phyloP scores from a whole-genome alignment of 2,329 filamentous ascomycete species.

The Hypomyces perniciosus region DNA sequence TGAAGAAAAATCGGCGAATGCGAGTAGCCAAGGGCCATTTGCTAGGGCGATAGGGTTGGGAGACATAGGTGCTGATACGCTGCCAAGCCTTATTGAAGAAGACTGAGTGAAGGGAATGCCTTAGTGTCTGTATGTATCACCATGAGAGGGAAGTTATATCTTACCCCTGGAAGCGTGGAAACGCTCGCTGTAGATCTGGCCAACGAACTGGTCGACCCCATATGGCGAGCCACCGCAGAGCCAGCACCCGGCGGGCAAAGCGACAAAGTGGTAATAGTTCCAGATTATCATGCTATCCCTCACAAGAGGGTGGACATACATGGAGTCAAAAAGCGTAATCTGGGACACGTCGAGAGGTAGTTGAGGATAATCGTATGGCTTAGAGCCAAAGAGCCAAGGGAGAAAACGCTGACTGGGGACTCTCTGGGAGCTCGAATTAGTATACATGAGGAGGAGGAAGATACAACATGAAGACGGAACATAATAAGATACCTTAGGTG shows the following conservation, averaged over 20 bases:
- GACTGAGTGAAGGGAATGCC: constrained; percentile 16
- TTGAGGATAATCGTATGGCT: constrained; percentile 17
- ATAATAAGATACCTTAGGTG: constrained; percentile 8
- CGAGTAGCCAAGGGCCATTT: constrained; percentile 20
- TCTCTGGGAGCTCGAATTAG: constrained; percentile 3
- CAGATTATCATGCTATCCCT: constrained; percentile 30
- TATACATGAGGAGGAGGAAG: not conserved
- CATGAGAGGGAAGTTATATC: not conserved
- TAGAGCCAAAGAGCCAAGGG: constrained; percentile 14
- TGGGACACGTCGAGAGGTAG: constrained; percentile 28
- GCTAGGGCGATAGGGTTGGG: constrained; percentile 25
- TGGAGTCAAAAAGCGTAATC: constrained; percentile 37
- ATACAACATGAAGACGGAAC: not conserved
- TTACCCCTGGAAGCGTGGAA: constrained; percentile 21
- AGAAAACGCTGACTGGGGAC: constrained; percentile 17
- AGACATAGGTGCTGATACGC: constrained; percentile 29
- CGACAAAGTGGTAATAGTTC: constrained; percentile 32
- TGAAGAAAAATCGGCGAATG: constrained; percentile 28
- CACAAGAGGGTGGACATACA: constrained; percentile 35
- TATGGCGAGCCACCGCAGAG: constrained; percentile 16
- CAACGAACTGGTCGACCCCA: constrained; percentile 20
- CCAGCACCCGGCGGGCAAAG: constrained; percentile 19
- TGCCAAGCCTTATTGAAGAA: constrained; percentile 31
- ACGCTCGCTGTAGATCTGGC: constrained; percentile 21
- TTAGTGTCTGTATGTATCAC: not conserved